Evolutionary conservation across 2,329 filamentous ascomycete species (phyloP).

Genomic region (Cytospora piceicola): DNA sequence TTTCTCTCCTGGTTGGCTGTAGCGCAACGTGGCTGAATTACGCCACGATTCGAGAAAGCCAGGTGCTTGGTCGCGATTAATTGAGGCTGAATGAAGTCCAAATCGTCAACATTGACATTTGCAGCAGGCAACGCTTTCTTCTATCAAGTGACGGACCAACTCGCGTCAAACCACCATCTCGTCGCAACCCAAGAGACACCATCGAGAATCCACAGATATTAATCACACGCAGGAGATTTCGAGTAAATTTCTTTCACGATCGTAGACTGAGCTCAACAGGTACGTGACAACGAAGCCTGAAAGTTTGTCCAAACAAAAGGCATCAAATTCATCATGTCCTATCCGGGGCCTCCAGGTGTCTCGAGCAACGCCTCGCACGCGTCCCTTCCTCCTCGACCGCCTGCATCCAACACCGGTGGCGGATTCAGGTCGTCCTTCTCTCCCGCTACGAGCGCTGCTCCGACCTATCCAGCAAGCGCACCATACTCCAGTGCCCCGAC

Average conservation of each 20-base stretch:
- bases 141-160: neutral
- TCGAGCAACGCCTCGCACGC: constrained; percentile 42
- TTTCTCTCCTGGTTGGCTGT: neutral
- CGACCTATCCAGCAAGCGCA: constrained; percentile 35
- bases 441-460: constrained; percentile 42
- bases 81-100: constrained; percentile 2
- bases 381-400: constrained; percentile 79
- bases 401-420: constrained; percentile 55
- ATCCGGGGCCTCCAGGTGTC: constrained; percentile 83
- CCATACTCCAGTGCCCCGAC: constrained; percentile 43
- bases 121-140: neutral
- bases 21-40: neutral
- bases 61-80: neutral
- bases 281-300: constrained; percentile 48
- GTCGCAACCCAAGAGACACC: neutral
- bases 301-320: constrained; percentile 36
- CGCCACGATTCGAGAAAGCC: neutral
- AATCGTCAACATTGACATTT: neutral
- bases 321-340: constrained; percentile 76
- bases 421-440: constrained; percentile 59
- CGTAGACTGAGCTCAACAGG: constrained; percentile 52
- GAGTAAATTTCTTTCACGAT: constrained; percentile 29
- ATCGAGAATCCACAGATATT: neutral
- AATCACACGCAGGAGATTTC: constrained; percentile 5
- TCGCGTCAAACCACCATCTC: neutral